A percentile compares a stretch with the other conserved stretches of the same genome.
Conservation (phyloP, 2,329 filamentous ascomycete species). For the Sordariomycetes sp. region DNA sequence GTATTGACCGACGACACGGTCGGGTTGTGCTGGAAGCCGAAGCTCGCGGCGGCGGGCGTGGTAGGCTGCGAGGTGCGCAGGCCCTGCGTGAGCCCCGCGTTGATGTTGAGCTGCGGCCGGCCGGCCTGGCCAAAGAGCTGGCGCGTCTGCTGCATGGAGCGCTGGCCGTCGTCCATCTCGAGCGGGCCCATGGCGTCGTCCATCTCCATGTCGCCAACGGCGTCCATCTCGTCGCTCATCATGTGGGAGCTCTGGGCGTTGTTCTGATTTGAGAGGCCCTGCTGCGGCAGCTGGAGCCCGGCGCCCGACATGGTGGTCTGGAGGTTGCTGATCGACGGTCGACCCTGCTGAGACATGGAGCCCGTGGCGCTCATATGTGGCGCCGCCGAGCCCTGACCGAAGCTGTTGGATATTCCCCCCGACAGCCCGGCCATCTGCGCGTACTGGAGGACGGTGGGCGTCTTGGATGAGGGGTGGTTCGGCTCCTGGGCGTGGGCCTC, state of each 20-base stretch:
- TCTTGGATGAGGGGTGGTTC: conserved; percentile 25
- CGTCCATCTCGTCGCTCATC: conserved; percentile 57
- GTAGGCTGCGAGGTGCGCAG: conserved; percentile 76
- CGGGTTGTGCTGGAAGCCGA: conserved; percentile 80
- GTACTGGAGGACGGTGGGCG: conserved; percentile 24
- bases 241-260: conserved; percentile 9
- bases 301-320: conserved; percentile 3
- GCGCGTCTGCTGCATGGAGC: conserved; percentile 51
- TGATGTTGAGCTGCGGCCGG: conserved; percentile 64
- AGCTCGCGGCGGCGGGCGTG: conserved; percentile 65
- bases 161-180: conserved; percentile 49
- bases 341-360: conserved; percentile 7
- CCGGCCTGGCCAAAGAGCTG: conserved; percentile 55
- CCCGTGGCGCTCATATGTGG: neutral
- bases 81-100: conserved; percentile 61
- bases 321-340: conserved; percentile 6
- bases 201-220: conserved; percentile 92
- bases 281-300: conserved; percentile 13
- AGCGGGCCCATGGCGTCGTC: conserved; percentile 63
- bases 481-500: conserved; percentile 70
- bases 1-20: conserved; percentile 97
- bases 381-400: neutral
- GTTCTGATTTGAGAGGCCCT: conserved; percentile 19
- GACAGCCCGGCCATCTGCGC: conserved; percentile 13
- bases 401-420: neutral